These are phyloP conservation scores for Hirsutella rhossiliensis DNA, from an alignment of 2,329 filamentous ascomycete species.

Conservation along the genomic window DNA sequence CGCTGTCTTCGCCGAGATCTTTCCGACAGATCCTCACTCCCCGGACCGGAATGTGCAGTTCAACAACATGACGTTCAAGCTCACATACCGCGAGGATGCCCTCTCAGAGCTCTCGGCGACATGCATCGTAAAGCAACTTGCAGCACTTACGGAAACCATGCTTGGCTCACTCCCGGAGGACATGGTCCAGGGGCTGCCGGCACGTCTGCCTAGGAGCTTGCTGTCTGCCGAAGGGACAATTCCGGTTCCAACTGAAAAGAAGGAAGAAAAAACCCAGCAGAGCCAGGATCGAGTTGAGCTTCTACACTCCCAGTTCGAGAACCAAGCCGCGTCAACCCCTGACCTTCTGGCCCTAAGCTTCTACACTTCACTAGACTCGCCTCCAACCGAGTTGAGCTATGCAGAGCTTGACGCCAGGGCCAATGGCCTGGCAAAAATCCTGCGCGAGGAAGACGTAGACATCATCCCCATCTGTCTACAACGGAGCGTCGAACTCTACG, in stretches of 20 bases:
- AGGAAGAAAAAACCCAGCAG: constrained; percentile 3
- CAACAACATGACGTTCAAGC: constrained; percentile 2
- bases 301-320: constrained; percentile 13
- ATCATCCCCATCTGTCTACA: constrained; percentile 26
- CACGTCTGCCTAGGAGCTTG: constrained; percentile 4
- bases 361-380: constrained; percentile 9
- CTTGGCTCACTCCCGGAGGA: constrained; percentile 4
- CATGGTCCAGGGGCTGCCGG: constrained; percentile 3
- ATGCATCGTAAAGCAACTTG: constrained; percentile 8
- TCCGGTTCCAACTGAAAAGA: constrained; percentile 9
- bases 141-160: constrained; percentile 6
- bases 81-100: constrained; percentile 3
- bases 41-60: background rate
- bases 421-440: constrained; percentile 16
- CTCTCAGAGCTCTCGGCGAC: constrained; percentile 8
- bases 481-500: constrained; percentile 22
- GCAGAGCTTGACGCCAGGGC: constrained; percentile 21
- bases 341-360: constrained; percentile 7
- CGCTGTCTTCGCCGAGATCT: background rate
- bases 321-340: constrained; percentile 9
- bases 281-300: background rate
- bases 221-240: constrained; percentile 7
- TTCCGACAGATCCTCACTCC: background rate
- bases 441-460: constrained; percentile 14
- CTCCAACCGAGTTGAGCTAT: constrained; percentile 18